Conservation (phyloP, 164 flowering plant genomes). For the Aristolochia fimbriata region DNA sequence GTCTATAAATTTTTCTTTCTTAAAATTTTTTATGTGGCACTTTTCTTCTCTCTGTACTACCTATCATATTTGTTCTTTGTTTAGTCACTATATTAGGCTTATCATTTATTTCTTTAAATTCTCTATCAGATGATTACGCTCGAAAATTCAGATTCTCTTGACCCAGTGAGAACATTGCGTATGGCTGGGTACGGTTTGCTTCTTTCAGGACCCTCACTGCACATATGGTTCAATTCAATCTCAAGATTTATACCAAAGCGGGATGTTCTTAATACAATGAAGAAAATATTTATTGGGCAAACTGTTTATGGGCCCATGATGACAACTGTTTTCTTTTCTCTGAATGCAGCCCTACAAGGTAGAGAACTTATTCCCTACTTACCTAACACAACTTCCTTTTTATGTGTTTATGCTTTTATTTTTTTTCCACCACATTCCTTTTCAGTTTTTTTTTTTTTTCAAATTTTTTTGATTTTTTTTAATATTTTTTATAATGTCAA, state of each 20-base stretch:
- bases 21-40: too few species aligned
- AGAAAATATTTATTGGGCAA: slow-evolving; percentile 84
- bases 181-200: slow-evolving; percentile 85
- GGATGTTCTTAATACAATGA: slow-evolving; percentile 53
- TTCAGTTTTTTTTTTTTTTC: neutral
- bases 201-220: slow-evolving; percentile 74
- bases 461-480: neutral
- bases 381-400: neutral
- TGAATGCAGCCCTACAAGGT: slow-evolving; percentile 82
- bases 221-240: slow-evolving; percentile 77
- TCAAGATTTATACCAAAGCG: slow-evolving; percentile 66
- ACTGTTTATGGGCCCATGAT: slow-evolving; percentile 60
- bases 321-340: slow-evolving; percentile 65
- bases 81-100: neutral
- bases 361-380: neutral
- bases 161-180: slow-evolving; percentile 56
- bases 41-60: too few species aligned
- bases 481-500: neutral
- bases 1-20: too few species aligned
- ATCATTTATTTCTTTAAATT: neutral
- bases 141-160: slow-evolving; percentile 42
- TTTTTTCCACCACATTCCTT: neutral
- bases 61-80: too few species aligned
- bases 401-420: neutral
- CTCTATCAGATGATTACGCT: slow-evolving; percentile 40